A percentile compares a stretch with the other conserved stretches of the same genome.
phyloP scores from a whole-genome alignment of 305 asterid species.

The Rubia balearica region DNA sequence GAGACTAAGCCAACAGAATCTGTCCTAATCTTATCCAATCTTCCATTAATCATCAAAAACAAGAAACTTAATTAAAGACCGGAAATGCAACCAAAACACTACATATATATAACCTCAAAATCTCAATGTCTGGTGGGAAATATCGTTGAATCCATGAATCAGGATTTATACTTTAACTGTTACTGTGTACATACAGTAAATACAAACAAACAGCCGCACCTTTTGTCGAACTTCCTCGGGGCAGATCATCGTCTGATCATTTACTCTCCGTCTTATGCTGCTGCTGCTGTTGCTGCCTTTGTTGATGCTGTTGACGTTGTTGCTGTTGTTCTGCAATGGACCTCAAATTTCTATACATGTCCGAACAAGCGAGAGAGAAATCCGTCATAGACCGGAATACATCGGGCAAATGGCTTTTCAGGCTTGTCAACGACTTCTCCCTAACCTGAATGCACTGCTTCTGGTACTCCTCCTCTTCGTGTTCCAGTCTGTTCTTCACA shows the following conservation, averaged over 20 bases:
- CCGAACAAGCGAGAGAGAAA: slow-evolving; percentile 77
- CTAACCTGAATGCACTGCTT: slow-evolving; percentile 79
- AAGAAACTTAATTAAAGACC: not conserved
- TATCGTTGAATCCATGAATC: not conserved
- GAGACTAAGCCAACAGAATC: not conserved
- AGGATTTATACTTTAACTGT: not conserved
- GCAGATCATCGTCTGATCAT: slow-evolving; percentile 1
- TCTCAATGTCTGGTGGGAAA: not conserved
- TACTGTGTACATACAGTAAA: not conserved
- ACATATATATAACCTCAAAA: slow-evolving; percentile 1
- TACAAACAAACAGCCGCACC: not conserved
- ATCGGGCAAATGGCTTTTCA: slow-evolving; percentile 75
- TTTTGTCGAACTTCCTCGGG: no score
- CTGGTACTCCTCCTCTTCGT: slow-evolving; percentile 61
- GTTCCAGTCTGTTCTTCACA: slow-evolving; percentile 52
- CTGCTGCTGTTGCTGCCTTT: slow-evolving; percentile 1
- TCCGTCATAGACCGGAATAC: slow-evolving; percentile 61
- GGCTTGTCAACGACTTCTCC: slow-evolving; percentile 66
- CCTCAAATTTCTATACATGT: slow-evolving; percentile 66
- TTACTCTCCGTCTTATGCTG: slow-evolving; percentile 28
- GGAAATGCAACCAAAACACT: not conserved
- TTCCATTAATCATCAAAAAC: not conserved
- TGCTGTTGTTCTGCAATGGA: slow-evolving; percentile 27
- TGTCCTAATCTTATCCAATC: not conserved
- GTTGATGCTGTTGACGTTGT: slow-evolving; percentile 9